These are phyloP conservation scores for Candolleomyces eurysporus DNA, from an alignment of 768 basidiomycete species.

Conservation along the genomic window DNA sequence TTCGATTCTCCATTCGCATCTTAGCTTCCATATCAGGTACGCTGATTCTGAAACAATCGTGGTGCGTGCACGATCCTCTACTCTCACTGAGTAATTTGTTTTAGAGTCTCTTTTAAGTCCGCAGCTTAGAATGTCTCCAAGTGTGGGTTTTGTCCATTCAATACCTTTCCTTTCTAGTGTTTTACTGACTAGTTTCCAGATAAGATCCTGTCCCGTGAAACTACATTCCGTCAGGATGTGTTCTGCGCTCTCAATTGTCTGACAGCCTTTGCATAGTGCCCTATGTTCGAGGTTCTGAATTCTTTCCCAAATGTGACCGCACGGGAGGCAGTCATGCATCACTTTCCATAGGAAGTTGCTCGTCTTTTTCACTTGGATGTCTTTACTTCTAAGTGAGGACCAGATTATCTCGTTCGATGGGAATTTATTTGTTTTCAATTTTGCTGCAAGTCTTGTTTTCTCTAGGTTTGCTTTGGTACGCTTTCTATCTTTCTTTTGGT, in stretches of 20 bases:
- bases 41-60: slow-evolving; percentile 26
- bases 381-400: background rate
- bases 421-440: background rate
- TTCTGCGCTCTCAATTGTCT: slow-evolving; percentile 19
- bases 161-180: slow-evolving; percentile 9
- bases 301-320: slow-evolving; percentile 17
- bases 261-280: slow-evolving; percentile 15
- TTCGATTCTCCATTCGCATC: slow-evolving; percentile 23
- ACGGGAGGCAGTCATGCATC: slow-evolving; percentile 15
- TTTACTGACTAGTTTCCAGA: slow-evolving; percentile 19
- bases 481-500: background rate
- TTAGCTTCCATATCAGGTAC: slow-evolving; percentile 25
- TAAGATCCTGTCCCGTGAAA: slow-evolving; percentile 13
- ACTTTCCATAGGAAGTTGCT: slow-evolving; percentile 19
- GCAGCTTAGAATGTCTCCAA: slow-evolving; percentile 18
- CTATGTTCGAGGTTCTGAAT: slow-evolving; percentile 19
- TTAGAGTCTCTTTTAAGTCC: slow-evolving; percentile 6
- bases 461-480: background rate
- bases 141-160: slow-evolving; percentile 5
- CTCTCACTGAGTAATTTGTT: background rate
- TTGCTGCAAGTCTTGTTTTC: background rate
- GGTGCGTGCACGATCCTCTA: background rate
- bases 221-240: slow-evolving; percentile 25
- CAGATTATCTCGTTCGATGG: background rate
- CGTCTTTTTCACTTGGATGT: background rate